Conservation (phyloP, 805 yeast species). For the Yarrowia bubula region DNA sequence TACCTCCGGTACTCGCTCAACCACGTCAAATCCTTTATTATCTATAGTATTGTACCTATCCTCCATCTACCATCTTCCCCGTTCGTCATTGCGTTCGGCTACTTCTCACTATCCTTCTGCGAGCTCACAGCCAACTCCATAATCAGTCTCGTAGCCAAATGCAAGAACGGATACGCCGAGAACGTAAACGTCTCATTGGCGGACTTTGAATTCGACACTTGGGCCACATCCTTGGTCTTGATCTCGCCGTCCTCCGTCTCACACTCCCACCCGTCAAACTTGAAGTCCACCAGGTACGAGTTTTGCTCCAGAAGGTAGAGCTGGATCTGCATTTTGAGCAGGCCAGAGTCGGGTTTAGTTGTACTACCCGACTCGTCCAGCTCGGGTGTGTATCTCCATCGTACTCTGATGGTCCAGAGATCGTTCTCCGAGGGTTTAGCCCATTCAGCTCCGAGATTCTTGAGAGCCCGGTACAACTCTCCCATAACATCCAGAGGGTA, state of each 20-base stretch:
- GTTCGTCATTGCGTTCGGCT: background rate
- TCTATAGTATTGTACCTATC: constrained; percentile 9
- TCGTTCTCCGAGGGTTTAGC: constrained; percentile 92
- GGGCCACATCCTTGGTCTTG: constrained; percentile 30
- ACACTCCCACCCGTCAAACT: constrained; percentile 93
- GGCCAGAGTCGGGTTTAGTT: constrained; percentile 18
- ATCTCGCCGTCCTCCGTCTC: constrained; percentile 27
- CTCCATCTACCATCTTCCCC: background rate
- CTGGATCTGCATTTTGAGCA: constrained; percentile 94
- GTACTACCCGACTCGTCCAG: constrained; percentile 30
- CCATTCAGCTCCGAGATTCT: constrained; percentile 96
- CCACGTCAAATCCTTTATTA: constrained; percentile 1
- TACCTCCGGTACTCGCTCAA: no score
- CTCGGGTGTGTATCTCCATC: constrained; percentile 76
- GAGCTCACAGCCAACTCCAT: constrained; percentile 97
- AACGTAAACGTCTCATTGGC: constrained; percentile 71
- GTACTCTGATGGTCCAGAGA: constrained; percentile 90
- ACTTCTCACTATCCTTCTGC: constrained; percentile 44
- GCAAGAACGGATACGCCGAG: constrained; percentile 92
- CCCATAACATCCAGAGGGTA: constrained; percentile 99
- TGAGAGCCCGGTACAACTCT: constrained; percentile 90
- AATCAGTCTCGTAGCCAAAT: constrained; percentile 84
- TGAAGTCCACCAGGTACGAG: constrained; percentile 85
- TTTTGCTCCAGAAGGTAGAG: constrained; percentile 93
- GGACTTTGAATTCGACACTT: constrained; percentile 19